These are phyloP conservation scores for Aciculosporium take DNA, from an alignment of 2,329 filamentous ascomycete genomes.

Conservation along the genomic window DNA sequence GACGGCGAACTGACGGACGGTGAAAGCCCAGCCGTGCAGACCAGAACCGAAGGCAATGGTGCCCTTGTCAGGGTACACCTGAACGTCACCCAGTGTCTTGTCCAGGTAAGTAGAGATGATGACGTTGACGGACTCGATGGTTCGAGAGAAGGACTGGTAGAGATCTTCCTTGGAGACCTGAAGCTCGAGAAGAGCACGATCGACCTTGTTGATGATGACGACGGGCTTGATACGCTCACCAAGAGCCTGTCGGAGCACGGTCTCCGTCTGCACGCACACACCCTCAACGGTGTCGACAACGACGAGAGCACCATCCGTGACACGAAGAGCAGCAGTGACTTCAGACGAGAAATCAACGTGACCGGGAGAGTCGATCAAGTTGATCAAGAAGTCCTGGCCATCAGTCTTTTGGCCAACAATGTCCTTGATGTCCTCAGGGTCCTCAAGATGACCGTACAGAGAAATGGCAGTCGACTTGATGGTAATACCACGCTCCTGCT, in stretches of 20 bases:
- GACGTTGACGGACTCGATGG: constrained; percentile 99
- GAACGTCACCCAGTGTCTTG: constrained; percentile 91
- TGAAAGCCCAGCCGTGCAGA: constrained; percentile 99
- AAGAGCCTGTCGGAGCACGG: constrained; percentile 95
- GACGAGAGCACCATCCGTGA: constrained; percentile 98
- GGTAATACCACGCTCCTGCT: constrained; percentile 99
- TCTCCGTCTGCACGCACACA: constrained; percentile 99
- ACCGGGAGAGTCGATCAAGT: constrained; percentile 98
- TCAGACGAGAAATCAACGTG: constrained; percentile 99
- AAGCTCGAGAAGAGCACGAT: constrained; percentile 96
- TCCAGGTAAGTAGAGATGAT: constrained; percentile 98
- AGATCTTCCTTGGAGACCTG: constrained; percentile 98
- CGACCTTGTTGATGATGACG: constrained; percentile 99
- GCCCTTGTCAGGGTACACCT: constrained; percentile 95
- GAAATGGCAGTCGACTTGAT: constrained; percentile 99
- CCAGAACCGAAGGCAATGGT: constrained; percentile 98
- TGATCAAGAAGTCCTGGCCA: constrained; percentile 97
- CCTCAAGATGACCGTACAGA: constrained; percentile 72
- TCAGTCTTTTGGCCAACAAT: constrained; percentile 76
- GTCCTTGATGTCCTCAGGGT: constrained; percentile 84
- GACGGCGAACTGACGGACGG: constrained; percentile 89
- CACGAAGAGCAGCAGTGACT: constrained; percentile 97
- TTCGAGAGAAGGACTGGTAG: constrained; percentile 99
- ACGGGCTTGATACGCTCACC: constrained; percentile 99
- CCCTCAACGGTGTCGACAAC: constrained; percentile 99